Conservation (phyloP, 2,329 filamentous ascomycete genomes). For the Nemania diffusa region DNA sequence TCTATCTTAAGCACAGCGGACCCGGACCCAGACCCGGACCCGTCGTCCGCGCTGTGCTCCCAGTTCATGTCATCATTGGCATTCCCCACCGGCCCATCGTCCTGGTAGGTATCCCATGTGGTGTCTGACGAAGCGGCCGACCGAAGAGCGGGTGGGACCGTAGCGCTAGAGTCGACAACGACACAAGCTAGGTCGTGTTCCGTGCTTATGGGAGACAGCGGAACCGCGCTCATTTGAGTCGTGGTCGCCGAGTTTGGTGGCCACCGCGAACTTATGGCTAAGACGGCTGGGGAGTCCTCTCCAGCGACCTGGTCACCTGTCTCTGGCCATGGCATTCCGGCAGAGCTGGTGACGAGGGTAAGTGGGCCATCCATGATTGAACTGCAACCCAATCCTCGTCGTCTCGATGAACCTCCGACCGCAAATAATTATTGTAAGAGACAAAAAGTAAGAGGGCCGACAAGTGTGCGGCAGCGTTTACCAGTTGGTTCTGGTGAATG, state of each 20-base stretch:
- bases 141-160: constrained; percentile 56
- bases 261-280: constrained; percentile 54
- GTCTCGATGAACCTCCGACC: constrained; percentile 36
- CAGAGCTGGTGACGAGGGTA: constrained; percentile 55
- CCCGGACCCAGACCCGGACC: too few relatives aligned
- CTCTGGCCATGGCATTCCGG: constrained; percentile 59
- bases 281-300: constrained; percentile 51
- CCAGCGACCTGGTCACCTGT: constrained; percentile 58
- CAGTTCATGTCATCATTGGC: constrained; percentile 57
- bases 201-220: constrained; percentile 65
- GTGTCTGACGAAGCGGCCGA: constrained; percentile 61
- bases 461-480: constrained; percentile 27
- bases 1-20: constrained; percentile 68
- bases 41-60: constrained; percentile 60
- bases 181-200: constrained; percentile 56
- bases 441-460: constrained; percentile 19
- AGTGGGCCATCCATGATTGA: constrained; percentile 60
- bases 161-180: constrained; percentile 51
- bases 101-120: constrained; percentile 57
- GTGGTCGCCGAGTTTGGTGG: constrained; percentile 44
- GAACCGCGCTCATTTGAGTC: constrained; percentile 56
- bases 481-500: constrained; percentile 29
- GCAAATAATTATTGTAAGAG: constrained; percentile 29
- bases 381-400: constrained; percentile 54
- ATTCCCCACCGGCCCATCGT: constrained; percentile 50